phyloP scores from a whole-genome alignment of 768 basidiomycete species.

The Boletus vermiculosoides region DNA sequence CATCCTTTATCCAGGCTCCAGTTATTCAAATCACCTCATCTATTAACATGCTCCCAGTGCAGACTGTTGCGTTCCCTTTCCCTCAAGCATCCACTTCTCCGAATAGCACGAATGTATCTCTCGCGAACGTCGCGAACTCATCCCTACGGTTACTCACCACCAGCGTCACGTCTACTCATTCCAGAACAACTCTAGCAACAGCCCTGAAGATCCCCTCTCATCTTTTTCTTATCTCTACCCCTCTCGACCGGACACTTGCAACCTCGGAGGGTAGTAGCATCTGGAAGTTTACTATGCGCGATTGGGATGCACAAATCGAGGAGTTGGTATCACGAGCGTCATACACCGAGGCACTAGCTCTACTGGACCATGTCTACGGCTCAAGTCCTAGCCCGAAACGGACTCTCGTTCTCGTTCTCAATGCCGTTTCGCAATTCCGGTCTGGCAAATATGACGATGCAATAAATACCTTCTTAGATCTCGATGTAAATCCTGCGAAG shows the following conservation, averaged over 20 bases:
- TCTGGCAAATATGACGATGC: constrained; percentile 69
- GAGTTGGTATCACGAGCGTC: constrained; percentile 68
- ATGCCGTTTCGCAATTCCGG: constrained; percentile 78
- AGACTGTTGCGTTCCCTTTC: constrained; percentile 68
- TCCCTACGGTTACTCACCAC: constrained; percentile 57
- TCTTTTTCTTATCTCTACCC: constrained; percentile 65
- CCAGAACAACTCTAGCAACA: constrained; percentile 33
- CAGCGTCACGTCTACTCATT: constrained; percentile 43
- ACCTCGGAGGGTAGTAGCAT: constrained; percentile 71
- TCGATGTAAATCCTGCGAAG: constrained; percentile 91
- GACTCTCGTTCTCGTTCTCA: constrained; percentile 63
- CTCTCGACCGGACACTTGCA: constrained; percentile 65
- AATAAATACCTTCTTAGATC: constrained; percentile 82
- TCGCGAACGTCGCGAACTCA: constrained; percentile 35
- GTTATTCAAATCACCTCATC: constrained; percentile 72
- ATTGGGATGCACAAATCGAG: constrained; percentile 82
- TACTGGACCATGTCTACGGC: constrained; percentile 51
- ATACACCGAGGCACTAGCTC: constrained; percentile 77
- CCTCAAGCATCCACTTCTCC: constrained; percentile 29
- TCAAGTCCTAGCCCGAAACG: constrained; percentile 33
- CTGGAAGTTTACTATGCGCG: constrained; percentile 70
- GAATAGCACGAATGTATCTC: not conserved
- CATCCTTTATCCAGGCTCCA: constrained; percentile 50
- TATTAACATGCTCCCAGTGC: constrained; percentile 56
- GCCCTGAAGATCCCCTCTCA: constrained; percentile 34